Base-by-base conservation (phyloP, 164 flowering plant genomes). In the Vitis rupestris region DNA sequence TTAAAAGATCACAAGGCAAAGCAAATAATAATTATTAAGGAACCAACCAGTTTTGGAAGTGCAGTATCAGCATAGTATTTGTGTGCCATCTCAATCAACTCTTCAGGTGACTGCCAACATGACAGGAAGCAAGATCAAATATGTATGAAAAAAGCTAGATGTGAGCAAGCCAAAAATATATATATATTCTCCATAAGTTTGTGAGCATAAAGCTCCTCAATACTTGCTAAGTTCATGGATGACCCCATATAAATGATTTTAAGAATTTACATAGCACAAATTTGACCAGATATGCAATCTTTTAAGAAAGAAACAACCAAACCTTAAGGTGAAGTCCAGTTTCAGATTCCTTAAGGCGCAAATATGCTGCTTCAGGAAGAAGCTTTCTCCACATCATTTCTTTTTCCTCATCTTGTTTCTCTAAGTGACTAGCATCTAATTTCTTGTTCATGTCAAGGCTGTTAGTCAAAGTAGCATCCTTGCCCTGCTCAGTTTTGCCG, bases 301-400 rank as follows among this genome's bases (percentile, higher is more conserved):
- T 31, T 53, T 60, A 63, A 27, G 63, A 68, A 68, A 62, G 76
- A n/a, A 64, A 65, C 30, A 52, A 50, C 10, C 72, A 62, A 66
- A 94, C 98, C 97, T 90, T 91, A 44, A 86, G 87, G 69, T 94
- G 98, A 71, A 94, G 90, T 73, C 94, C 94, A 70, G 96, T 94
- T 78, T 89, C 92, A 76, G 97, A 90, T 79, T 91, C 96, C 71
- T 90, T 89, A 29, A 94, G 85, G 30, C 88, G 93, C 74, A 76
- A 50, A 78, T 86, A 89, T 64, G 97, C 86, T 55, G 87, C 86
- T 66, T 90, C 97, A 65, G 94, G 63, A 59, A 94, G 82, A 70
- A 88, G 72, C 60, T 80, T 81, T 71, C 57, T 87, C 90, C 90
- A 82, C 73, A 81, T 59, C 47, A 50, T 70, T 82, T 89, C 94